Percentiles rank a stretch among this genome's conserved stretches.
phyloP scores from a whole-genome alignment of 176 grass and related monocot species.

The Puccinellia tenuiflora region DNA sequence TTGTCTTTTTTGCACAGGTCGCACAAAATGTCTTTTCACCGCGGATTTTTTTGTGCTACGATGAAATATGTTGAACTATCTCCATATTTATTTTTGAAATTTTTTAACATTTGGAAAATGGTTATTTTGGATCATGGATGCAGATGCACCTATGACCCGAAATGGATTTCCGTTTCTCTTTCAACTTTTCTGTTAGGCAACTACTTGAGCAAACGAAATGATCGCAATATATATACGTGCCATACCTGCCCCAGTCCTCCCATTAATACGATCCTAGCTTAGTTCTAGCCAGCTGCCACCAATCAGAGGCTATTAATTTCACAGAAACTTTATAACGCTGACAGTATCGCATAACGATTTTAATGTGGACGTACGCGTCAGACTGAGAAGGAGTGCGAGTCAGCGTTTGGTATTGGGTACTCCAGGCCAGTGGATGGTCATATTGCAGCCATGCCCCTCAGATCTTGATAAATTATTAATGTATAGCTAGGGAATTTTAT shows the following conservation, averaged over 20 bases:
- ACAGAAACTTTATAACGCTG: not conserved
- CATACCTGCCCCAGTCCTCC: not conserved
- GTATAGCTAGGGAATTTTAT: not conserved
- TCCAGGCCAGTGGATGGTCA: not conserved
- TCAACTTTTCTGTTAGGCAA: not conserved
- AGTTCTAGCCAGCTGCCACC: constrained; percentile 6
- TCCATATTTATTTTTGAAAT: no score
- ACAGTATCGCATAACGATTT: not conserved
- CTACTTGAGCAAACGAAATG: not conserved
- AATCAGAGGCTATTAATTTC: not conserved
- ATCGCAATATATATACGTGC: not conserved
- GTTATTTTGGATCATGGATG: no score
- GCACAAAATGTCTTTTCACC: no score
- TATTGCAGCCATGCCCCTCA: not conserved
- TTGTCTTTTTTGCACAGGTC: no score
- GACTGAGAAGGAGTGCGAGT: not conserved
- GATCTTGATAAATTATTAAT: not conserved
- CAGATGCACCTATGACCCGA: no score
- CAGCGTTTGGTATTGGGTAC: not conserved
- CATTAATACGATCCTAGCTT: not conserved
- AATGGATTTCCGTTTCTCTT: no score
- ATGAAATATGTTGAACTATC: no score
- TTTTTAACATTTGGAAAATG: no score
- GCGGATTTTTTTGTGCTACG: no score
- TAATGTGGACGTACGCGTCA: not conserved